A percentile compares a stretch with the other conserved stretches of the same genome.
Evolutionary conservation across 1,284 basidiomycete species (phyloP).

Genomic region (Heliocybe sulcata): DNA sequence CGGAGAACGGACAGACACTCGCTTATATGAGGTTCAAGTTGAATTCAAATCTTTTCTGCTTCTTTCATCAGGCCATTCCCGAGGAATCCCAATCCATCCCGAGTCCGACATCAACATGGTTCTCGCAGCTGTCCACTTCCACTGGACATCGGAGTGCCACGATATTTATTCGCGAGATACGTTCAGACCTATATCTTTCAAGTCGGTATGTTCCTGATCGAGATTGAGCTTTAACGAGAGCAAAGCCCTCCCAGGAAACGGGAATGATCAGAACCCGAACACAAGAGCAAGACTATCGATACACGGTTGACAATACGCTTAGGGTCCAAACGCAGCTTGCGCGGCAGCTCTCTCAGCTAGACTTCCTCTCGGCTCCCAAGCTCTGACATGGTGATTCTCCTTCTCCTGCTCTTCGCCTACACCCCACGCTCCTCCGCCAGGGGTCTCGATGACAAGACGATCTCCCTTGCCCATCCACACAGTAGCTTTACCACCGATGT

Average conservation of each 20-base stretch:
- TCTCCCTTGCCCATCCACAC: conserved; percentile 86
- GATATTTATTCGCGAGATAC: no score
- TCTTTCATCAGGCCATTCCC: no score
- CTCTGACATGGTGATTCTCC: conserved; percentile 12
- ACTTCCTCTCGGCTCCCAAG: conserved; percentile 3
- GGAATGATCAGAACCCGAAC: not conserved
- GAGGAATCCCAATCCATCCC: no score
- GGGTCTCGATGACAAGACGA: conserved; percentile 78
- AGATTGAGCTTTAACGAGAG: no score
- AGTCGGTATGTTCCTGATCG: no score
- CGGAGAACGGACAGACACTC: no score
- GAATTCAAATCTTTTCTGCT: no score
- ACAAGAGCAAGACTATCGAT: not conserved
- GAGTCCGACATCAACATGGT: no score
- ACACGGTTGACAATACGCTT: not conserved
- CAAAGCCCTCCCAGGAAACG: not conserved
- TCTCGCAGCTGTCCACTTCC: no score
- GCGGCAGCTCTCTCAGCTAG: conserved; percentile 2
- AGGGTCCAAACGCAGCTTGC: conserved; percentile 1
- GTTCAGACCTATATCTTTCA: no score
- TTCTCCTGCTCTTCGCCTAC: conserved; percentile 25
- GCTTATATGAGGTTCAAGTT: no score
- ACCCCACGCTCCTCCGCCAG: conserved; percentile 93
- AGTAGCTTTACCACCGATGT: conserved; percentile 89
- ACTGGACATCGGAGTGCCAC: no score